phyloP scores from a whole-genome alignment of 148 eudicot genomes.

The Limonium bicolor region DNA sequence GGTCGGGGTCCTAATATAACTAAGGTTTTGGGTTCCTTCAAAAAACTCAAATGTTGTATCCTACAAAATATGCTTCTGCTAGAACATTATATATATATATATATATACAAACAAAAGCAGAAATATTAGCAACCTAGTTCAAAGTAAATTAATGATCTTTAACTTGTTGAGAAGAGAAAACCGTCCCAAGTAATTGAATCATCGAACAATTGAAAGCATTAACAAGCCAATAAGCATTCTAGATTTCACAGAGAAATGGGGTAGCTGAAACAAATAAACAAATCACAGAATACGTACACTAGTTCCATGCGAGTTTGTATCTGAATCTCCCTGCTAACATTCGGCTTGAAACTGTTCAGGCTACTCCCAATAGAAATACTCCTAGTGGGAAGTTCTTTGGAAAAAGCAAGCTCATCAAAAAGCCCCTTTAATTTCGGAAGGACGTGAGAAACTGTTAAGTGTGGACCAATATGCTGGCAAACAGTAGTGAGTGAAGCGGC shows the following conservation, averaged over 20 bases:
- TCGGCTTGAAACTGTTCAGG: constrained; percentile 15
- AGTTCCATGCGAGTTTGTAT: constrained; percentile 69
- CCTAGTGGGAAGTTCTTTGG: constrained; percentile 40
- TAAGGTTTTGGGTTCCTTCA: too few species aligned
- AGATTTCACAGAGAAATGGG: too few species aligned
- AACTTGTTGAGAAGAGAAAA: too few species aligned
- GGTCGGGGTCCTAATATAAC: too few species aligned
- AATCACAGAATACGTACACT: constrained; percentile 42
- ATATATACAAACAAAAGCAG: too few species aligned
- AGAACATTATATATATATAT: too few species aligned
- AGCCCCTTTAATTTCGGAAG: constrained; percentile 75
- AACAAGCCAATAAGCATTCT: too few species aligned
- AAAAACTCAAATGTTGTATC: too few species aligned
- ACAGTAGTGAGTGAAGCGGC: constrained; percentile 60
- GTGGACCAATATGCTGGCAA: constrained; percentile 81
- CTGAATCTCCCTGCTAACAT: constrained; percentile 23
- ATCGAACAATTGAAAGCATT: too few species aligned
- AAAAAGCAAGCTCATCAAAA: constrained; percentile 83
- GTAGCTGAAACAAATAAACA: neutral
- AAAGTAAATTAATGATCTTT: neutral
- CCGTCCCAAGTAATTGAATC: too few species aligned
- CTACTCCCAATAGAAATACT: constrained; percentile 27
- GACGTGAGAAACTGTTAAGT: constrained; percentile 68
- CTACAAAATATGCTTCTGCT: too few species aligned
- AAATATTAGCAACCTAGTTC: too few species aligned